phyloP scores from a whole-genome alignment of 2,329 filamentous ascomycete genomes.

The Akanthomyces lecanii region DNA sequence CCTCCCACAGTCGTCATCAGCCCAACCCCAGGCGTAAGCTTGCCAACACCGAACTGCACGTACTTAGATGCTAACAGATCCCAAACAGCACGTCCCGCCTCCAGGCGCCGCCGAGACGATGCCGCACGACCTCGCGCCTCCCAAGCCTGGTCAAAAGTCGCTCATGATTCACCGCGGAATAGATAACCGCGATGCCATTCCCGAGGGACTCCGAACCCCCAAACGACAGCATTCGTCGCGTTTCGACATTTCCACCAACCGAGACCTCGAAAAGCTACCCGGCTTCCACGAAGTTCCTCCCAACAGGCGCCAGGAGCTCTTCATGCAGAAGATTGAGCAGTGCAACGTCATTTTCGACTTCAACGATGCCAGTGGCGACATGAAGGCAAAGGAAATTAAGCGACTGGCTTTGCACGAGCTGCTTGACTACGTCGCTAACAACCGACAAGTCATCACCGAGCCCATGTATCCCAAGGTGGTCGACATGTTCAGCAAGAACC shows the following conservation, averaged over 20 bases:
- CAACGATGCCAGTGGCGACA: conserved; percentile 94
- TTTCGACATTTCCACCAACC: conserved; percentile 95
- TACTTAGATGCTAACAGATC: not conserved
- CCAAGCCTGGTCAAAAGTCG: conserved; percentile 87
- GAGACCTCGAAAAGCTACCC: conserved; percentile 93
- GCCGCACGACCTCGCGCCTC: conserved; percentile 93
- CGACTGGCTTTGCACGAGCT: conserved; percentile 91
- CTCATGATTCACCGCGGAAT: conserved; percentile 77
- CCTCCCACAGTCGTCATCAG: conserved; percentile 92
- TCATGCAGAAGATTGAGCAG: conserved; percentile 99
- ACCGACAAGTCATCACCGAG: conserved; percentile 96
- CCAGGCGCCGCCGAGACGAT: conserved; percentile 95
- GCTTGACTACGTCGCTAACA: conserved; percentile 97
- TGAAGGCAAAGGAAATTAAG: conserved; percentile 99
- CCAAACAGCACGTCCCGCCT: conserved; percentile 76
- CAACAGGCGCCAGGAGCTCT: conserved; percentile 89
- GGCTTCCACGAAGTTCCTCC: conserved; percentile 97
- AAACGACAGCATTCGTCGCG: conserved; percentile 96
- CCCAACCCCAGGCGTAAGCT: conserved; percentile 80
- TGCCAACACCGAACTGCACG: conserved; percentile 6
- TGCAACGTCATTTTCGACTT: conserved; percentile 99
- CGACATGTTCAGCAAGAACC: conserved; percentile 98
- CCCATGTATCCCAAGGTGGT: conserved; percentile 98
- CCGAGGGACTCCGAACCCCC: conserved; percentile 89
- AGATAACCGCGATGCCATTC: conserved; percentile 85